Conservation (phyloP, 768 basidiomycete genomes). For the Lyophyllum decastes region DNA sequence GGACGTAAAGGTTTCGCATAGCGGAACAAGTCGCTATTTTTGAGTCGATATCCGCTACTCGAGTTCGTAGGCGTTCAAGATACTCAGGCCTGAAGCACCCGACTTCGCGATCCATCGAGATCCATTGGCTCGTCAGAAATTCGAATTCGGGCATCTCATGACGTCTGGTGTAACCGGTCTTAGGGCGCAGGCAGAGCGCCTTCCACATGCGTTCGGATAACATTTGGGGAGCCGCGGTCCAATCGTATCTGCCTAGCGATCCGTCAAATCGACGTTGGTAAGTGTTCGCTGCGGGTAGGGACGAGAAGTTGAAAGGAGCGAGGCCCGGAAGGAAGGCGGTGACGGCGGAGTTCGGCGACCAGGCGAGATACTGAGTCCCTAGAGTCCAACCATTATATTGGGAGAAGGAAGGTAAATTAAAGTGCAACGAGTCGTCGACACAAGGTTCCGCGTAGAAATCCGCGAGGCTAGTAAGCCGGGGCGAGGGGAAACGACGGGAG, state of each 20-base stretch:
- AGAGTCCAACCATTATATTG: not conserved
- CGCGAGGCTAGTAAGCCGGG: not conserved
- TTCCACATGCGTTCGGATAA: not conserved
- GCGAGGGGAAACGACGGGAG: not conserved
- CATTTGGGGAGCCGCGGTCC: slow-evolving; percentile 9
- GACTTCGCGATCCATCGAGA: not conserved
- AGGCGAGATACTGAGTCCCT: not conserved
- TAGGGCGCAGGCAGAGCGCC: not conserved
- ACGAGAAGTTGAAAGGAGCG: not conserved
- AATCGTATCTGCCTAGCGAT: slow-evolving; percentile 15
- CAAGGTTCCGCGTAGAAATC: not conserved
- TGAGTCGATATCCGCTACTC: too few relatives aligned
- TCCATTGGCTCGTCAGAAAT: not conserved
- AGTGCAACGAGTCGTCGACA: not conserved
- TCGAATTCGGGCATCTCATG: not conserved
- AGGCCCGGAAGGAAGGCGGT: not conserved
- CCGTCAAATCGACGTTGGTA: slow-evolving; percentile 11
- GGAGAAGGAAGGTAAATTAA: not conserved
- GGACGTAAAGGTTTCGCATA: too few relatives aligned
- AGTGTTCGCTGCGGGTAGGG: not conserved
- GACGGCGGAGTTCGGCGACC: not conserved
- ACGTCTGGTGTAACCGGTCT: not conserved
- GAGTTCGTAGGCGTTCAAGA: too few relatives aligned
- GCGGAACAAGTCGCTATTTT: too few relatives aligned
- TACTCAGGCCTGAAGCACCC: not conserved